Evolutionary conservation across 2,329 filamentous ascomycete genomes (phyloP).

Genomic region (Aspergillus nomiae): DNA sequence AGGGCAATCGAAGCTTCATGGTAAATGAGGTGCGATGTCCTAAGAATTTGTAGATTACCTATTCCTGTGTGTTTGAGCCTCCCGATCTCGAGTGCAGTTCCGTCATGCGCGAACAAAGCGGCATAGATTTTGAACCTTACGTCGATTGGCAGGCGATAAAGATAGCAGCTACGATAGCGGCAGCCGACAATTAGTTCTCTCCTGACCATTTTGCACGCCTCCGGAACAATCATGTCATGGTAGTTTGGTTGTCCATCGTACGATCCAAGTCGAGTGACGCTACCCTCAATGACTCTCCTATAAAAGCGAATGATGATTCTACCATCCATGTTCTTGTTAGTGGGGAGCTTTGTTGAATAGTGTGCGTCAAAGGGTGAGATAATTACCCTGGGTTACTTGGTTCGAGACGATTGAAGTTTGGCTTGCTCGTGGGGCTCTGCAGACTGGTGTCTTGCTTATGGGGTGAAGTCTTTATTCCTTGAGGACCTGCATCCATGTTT

Average conservation of each 20-base stretch:
- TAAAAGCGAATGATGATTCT: slow-evolving; percentile 16
- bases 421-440: background rate
- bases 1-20: slow-evolving; percentile 22
- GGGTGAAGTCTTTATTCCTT: background rate
- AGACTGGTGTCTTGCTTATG: background rate
- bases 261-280: slow-evolving; percentile 4
- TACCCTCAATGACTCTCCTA: slow-evolving; percentile 8
- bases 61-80: slow-evolving; percentile 6
- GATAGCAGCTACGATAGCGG: slow-evolving; percentile 11
- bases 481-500: background rate
- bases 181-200: slow-evolving; percentile 5
- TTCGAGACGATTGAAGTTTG: slow-evolving; percentile 8
- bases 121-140: slow-evolving; percentile 17
- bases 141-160: slow-evolving; percentile 18
- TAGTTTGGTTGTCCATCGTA: slow-evolving; percentile 9
- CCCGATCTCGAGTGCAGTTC: slow-evolving; percentile 15
- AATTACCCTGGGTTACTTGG: slow-evolving; percentile 15
- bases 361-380: background rate
- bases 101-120: slow-evolving; percentile 13
- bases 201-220: slow-evolving; percentile 12
- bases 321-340: background rate
- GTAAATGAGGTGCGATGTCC: slow-evolving; percentile 20
- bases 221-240: slow-evolving; percentile 6
- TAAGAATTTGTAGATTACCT: slow-evolving; percentile 17
- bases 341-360: background rate